Base-by-base conservation (phyloP, 2,329 filamentous ascomycete genomes). In the Monosporascus ibericus region DNA sequence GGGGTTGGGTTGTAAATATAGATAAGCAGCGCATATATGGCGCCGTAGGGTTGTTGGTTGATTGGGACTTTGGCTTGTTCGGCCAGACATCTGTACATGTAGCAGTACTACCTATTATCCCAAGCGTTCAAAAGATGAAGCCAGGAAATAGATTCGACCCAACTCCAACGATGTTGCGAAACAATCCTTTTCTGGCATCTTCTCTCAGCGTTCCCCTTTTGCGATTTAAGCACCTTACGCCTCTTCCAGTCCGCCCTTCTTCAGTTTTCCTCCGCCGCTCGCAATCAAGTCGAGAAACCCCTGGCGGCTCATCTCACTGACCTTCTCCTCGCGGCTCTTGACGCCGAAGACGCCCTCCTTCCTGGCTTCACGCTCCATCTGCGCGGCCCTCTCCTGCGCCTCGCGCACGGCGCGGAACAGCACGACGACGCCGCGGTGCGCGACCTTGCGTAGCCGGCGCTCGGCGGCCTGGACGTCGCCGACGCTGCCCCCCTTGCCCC, bases 241-340 rank as follows among this genome's bases (percentile, higher is more conserved):
- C 67, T 84, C 80, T 64, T 83, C 80, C 49, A 85, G 65, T 5
- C 70, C 76, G 6, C 78, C 76, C 70, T 81, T 83, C 63, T 82
- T 85, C 60, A 83, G 58, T 22, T 74, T 75, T 1, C 81, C 80
- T 11, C 82, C 82, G 20, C 82, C 81, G 2, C 78, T 80, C 4
- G 82, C 81, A 67, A 99, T 96, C 69, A 97, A 73, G 56, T 97
- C 92, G 69, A 99, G 72, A 73, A 97, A 99, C 0, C 92, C 92
- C 74, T 96, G 89, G 75, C 95, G 95, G 69, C 88, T 95, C 86
- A 99, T 94, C 77, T 97, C 92, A 59, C 90, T 94, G 49, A 95
- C 78, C 74, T 87, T 91, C 72, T 95, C 90, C 72, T 95, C 87
- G 59, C 90, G 83, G 70, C 88, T 84, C 56, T 80, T 81, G 64